Evolutionary conservation across 2,329 filamentous ascomycete genomes (phyloP).

Genomic region (Huntiella omanensis): DNA sequence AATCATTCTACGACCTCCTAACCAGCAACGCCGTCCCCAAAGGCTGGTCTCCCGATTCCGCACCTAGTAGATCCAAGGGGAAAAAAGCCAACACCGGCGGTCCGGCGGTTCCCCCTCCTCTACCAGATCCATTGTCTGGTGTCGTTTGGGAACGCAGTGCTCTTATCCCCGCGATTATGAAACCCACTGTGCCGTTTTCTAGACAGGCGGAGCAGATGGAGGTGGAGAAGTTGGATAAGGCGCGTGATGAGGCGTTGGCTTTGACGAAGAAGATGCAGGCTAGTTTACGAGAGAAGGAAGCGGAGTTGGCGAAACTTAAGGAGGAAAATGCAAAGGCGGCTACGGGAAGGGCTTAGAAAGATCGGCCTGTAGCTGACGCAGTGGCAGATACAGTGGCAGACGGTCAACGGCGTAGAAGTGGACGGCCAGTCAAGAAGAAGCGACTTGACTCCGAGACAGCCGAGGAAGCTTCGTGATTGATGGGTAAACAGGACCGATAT

Average conservation of each 20-base stretch:
- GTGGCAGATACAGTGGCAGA: neutral
- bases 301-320: constrained; percentile 40
- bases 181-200: constrained; percentile 54
- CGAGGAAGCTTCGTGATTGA: no score
- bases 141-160: constrained; percentile 49
- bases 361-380: neutral
- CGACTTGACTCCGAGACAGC: no score
- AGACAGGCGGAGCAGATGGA: constrained; percentile 48
- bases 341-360: constrained; percentile 13
- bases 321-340: constrained; percentile 33
- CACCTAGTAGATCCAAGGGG: constrained; percentile 28
- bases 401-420: neutral
- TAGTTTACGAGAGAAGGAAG: constrained; percentile 46
- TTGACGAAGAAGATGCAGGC: constrained; percentile 39
- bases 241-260: constrained; percentile 42
- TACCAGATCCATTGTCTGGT: constrained; percentile 23
- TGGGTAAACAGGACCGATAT: no score
- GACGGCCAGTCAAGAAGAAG: neutral
- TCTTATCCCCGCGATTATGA: constrained; percentile 50
- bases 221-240: constrained; percentile 41
- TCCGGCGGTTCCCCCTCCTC: constrained; percentile 19
- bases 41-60: constrained; percentile 19
- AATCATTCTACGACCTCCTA: constrained; percentile 74
- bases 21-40: constrained; percentile 49
- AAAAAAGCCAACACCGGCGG: constrained; percentile 25